These are phyloP conservation scores for Cladobotryum protrusum DNA, from an alignment of 2,329 filamentous ascomycete species.

Conservation along the genomic window DNA sequence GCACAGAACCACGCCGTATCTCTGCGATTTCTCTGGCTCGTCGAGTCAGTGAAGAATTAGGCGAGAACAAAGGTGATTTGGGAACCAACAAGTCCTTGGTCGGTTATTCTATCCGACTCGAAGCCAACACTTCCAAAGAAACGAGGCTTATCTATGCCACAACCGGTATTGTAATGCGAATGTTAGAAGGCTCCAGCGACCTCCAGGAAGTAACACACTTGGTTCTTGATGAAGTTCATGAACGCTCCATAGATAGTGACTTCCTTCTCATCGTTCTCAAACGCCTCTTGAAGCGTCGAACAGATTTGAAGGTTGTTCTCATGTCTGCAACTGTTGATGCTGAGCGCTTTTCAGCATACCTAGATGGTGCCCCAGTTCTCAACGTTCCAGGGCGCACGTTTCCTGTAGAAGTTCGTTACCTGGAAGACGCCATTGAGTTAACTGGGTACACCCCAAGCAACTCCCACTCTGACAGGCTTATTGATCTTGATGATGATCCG, in stretches of 20 bases:
- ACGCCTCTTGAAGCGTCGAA: constrained; percentile 67
- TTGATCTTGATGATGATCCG: constrained; percentile 58
- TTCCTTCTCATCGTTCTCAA: constrained; percentile 90
- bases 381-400: constrained; percentile 92
- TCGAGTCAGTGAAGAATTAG: constrained; percentile 90
- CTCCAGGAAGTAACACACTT: constrained; percentile 87
- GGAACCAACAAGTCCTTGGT: constrained; percentile 80
- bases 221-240: constrained; percentile 95
- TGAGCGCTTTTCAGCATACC: constrained; percentile 81
- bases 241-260: constrained; percentile 93
- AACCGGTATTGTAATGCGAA: constrained; percentile 89
- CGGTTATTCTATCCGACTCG: constrained; percentile 89
- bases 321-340: constrained; percentile 98
- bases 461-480: constrained; percentile 43
- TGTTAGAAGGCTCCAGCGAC: constrained; percentile 86
- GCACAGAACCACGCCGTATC: constrained; percentile 90
- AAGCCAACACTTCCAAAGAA: constrained; percentile 75
- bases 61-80: constrained; percentile 74
- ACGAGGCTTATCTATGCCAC: constrained; percentile 88
- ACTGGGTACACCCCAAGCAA: constrained; percentile 62
- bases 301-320: constrained; percentile 83
- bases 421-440: constrained; percentile 88
- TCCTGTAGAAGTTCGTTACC: constrained; percentile 77
- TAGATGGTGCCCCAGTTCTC: constrained; percentile 77
- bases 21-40: constrained; percentile 91